Evolutionary conservation across 768 basidiomycete species (phyloP).

Genomic region (Psilocybe sp.): DNA sequence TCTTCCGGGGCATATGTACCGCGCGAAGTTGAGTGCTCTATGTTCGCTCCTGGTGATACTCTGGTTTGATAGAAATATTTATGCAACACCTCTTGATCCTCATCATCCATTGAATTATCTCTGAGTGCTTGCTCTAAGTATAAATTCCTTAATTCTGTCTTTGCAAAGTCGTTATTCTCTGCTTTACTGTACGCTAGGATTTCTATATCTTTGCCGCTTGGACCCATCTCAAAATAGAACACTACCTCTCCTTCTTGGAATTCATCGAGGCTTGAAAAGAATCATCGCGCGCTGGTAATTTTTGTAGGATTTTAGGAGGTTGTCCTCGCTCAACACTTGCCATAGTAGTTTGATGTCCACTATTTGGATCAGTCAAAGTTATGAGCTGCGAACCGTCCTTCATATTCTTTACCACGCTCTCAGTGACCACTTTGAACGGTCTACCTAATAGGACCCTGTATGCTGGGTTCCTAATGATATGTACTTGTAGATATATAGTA

Average conservation of each 20-base stretch:
- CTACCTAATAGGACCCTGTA: not conserved
- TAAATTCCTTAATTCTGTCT: not conserved
- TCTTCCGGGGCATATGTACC: no score
- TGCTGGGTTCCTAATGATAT: not conserved
- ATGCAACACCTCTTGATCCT: not conserved
- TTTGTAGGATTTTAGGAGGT: not conserved
- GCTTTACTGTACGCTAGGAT: not conserved
- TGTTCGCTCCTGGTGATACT: no score
- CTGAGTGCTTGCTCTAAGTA: not conserved
- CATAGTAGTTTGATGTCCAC: not conserved
- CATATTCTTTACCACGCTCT: not conserved
- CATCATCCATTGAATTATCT: not conserved
- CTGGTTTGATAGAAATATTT: not conserved
- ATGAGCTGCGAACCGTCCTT: not conserved
- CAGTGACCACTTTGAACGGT: not conserved
- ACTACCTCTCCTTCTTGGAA: not conserved
- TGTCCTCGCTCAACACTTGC: not conserved
- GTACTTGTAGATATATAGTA: constrained; percentile 1
- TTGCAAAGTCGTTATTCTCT: not conserved
- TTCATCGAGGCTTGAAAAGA: not conserved
- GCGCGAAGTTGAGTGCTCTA: no score
- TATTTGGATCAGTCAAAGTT: not conserved
- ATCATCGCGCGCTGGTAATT: not conserved
- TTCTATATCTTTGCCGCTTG: not conserved
- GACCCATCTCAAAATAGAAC: not conserved